These are phyloP conservation scores for Abrus pulchellus DNA, from an alignment of 306 rosid genomes.

Conservation along the genomic window DNA sequence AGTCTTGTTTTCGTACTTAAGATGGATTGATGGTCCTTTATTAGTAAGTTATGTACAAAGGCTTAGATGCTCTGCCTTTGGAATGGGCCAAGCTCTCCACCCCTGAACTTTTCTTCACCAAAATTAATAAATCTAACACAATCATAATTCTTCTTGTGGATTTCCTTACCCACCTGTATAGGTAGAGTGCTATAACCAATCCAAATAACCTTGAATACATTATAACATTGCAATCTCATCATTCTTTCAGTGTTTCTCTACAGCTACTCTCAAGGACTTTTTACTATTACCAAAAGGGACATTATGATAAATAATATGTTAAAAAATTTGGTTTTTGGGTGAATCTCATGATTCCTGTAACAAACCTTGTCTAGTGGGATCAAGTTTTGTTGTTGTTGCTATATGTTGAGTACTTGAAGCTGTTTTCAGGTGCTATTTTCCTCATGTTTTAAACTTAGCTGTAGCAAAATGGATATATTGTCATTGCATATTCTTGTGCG, in stretches of 20 bases:
- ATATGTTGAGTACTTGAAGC: neutral
- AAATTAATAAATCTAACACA: neutral
- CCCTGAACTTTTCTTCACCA: neutral
- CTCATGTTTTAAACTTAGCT: neutral
- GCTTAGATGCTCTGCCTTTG: neutral
- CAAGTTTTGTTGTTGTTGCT: neutral
- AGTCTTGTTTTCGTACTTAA: neutral
- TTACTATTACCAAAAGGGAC: neutral
- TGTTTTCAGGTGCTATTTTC: conserved; percentile 1
- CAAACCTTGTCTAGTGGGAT: too few species aligned
- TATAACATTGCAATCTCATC: neutral
- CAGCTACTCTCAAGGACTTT: neutral
- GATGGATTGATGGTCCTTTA: neutral
- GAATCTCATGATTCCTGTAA: too few species aligned
- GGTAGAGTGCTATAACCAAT: neutral
- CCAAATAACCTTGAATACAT: neutral
- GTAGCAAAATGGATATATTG: neutral
- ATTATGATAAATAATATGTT: too few species aligned
- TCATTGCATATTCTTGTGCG: neutral
- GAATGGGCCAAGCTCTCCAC: neutral
- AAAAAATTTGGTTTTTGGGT: too few species aligned
- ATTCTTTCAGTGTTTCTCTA: neutral
- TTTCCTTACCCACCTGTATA: too few species aligned
- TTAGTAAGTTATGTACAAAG: neutral
- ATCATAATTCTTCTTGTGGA: neutral